Conservation (phyloP, 164 flowering plant species). For the Vitis riparia region DNA sequence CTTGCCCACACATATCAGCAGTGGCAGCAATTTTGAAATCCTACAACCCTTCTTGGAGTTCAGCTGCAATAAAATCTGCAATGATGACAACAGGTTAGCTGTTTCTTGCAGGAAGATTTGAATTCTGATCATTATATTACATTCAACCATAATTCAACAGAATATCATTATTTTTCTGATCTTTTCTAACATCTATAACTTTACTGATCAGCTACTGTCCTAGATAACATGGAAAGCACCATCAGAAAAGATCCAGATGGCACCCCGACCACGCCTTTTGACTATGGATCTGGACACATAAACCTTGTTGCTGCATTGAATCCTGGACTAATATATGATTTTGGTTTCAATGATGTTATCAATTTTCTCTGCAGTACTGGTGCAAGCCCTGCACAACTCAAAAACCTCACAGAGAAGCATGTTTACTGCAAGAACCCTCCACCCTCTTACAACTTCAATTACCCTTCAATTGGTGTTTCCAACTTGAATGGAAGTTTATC, state of each 20-base stretch:
- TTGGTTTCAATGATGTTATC: constrained; percentile 31
- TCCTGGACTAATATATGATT: constrained; percentile 60
- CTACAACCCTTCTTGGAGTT: constrained; percentile 14
- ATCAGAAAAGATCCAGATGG: constrained; percentile 40
- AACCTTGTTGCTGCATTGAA: constrained; percentile 44
- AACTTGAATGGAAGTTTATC: constrained; percentile 48
- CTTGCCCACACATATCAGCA: constrained; percentile 26
- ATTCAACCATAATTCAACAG: not conserved
- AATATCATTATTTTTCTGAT: not conserved
- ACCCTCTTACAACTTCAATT: constrained; percentile 50
- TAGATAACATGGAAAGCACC: constrained; percentile 26
- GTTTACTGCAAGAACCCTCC: constrained; percentile 30
- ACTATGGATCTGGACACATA: constrained; percentile 60
- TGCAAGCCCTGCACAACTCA: constrained; percentile 39
- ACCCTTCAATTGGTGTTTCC: constrained; percentile 59
- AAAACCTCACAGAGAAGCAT: constrained; percentile 41
- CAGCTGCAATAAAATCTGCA: constrained; percentile 28
- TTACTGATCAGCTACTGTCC: constrained; percentile 15
- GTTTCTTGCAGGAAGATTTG: not conserved
- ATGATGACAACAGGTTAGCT: constrained; percentile 29
- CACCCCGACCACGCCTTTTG: constrained; percentile 30
- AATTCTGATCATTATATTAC: too few species aligned
- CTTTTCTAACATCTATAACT: not conserved
- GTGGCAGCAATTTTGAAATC: constrained; percentile 25
- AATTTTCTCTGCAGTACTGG: constrained; percentile 50